These are phyloP conservation scores for Fraxinus cuspidata DNA, from an alignment of 257 asterid species.

Conservation along the genomic window DNA sequence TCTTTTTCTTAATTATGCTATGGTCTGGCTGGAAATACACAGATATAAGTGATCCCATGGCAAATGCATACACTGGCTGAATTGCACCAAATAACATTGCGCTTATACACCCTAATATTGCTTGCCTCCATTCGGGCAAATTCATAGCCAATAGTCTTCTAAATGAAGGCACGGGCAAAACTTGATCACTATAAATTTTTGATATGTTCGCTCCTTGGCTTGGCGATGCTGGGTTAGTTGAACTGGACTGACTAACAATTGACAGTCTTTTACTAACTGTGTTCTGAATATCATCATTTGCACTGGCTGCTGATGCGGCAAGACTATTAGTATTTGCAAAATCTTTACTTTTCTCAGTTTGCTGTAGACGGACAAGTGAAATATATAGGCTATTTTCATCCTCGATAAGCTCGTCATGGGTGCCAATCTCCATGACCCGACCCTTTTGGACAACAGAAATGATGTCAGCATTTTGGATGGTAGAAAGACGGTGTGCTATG, in stretches of 20 bases:
- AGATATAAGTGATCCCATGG: conserved; percentile 76
- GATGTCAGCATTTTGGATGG: conserved; percentile 77
- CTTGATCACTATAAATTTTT: conserved; percentile 39
- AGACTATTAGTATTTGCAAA: background rate
- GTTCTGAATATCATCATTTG: conserved; percentile 37
- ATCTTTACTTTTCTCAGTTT: conserved; percentile 41
- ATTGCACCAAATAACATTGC: conserved; percentile 78
- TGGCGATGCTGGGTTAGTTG: conserved; percentile 48
- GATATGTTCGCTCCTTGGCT: conserved; percentile 29
- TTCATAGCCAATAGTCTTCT: conserved; percentile 76
- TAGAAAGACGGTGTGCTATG: conserved; percentile 93
- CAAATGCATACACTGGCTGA: conserved; percentile 76
- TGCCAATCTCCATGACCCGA: conserved; percentile 65
- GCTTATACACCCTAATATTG: conserved; percentile 52
- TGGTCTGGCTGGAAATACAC: conserved; percentile 69
- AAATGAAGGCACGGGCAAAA: conserved; percentile 60
- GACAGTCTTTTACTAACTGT: conserved; percentile 49
- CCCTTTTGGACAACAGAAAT: conserved; percentile 76
- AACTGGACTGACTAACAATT: conserved; percentile 57
- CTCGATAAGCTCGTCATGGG: conserved; percentile 58
- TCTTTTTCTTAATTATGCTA: conserved; percentile 56
- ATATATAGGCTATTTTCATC: conserved; percentile 55
- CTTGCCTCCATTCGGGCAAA: conserved; percentile 89
- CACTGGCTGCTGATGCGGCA: conserved; percentile 24
- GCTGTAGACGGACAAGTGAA: conserved; percentile 69